phyloP scores from a whole-genome alignment of 768 basidiomycete species.

The Filobasidium wieringae region DNA sequence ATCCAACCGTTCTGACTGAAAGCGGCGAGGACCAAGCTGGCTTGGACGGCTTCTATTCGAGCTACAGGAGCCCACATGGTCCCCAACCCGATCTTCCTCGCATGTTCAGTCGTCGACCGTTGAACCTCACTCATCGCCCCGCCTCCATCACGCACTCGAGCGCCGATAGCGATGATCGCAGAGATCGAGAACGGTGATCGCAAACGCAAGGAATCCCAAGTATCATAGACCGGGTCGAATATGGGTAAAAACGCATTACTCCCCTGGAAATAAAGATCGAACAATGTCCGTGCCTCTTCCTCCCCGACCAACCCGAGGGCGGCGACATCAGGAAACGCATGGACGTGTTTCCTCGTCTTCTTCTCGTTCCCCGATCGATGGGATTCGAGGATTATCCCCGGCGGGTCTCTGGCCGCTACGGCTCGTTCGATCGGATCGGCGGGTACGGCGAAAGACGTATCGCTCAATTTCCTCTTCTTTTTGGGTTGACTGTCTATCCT shows the following conservation, averaged over 20 bases:
- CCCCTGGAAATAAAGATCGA: constrained; percentile 80
- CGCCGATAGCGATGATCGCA: constrained; percentile 85
- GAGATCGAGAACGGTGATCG: constrained; percentile 89
- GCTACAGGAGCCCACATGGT: constrained; percentile 78
- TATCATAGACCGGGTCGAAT: constrained; percentile 71
- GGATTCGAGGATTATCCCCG: constrained; percentile 3
- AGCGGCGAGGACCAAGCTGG: constrained; percentile 85
- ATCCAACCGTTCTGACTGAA: constrained; percentile 97
- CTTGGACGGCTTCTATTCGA: constrained; percentile 77
- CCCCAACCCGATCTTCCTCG: constrained; percentile 65
- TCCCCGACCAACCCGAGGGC: constrained; percentile 71
- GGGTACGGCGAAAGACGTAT: constrained; percentile 2
- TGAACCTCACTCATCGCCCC: constrained; percentile 65
- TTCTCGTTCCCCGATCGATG: constrained; percentile 16
- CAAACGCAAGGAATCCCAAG: constrained; percentile 70
- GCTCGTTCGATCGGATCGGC: constrained; percentile 1
- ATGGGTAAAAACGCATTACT: constrained; percentile 84
- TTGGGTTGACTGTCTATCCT: constrained; percentile 4
- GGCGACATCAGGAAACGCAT: constrained; percentile 74
- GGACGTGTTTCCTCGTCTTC: constrained; percentile 30
- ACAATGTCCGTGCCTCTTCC: constrained; percentile 70
- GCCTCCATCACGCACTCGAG: constrained; percentile 79
- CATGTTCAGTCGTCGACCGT: constrained; percentile 64
- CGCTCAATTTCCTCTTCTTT: constrained; percentile 21
- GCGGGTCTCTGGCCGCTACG: constrained; percentile 1